Conservation (phyloP, 2,329 filamentous ascomycete genomes). For the Pseudogymnoascus sp. region DNA sequence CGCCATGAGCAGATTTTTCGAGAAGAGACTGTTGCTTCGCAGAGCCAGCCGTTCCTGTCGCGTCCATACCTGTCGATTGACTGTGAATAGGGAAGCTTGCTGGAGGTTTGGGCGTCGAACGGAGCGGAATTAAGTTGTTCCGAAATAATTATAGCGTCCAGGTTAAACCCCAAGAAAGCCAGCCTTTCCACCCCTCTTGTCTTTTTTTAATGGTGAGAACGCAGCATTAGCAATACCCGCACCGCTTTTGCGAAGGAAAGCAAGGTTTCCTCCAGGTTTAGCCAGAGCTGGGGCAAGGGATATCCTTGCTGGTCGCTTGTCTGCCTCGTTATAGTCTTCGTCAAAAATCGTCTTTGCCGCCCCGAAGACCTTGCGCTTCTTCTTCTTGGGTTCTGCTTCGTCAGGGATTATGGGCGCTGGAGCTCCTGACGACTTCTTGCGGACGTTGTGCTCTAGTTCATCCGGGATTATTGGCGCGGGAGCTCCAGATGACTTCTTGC, state of each 20-base stretch:
- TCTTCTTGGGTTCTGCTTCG: slow-evolving; percentile 43
- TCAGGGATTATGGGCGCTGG: slow-evolving; percentile 12
- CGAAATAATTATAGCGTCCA: neutral
- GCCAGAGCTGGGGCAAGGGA: slow-evolving; percentile 26
- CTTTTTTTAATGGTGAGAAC: slow-evolving; percentile 69
- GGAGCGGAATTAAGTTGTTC: neutral
- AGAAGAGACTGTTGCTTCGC: slow-evolving; percentile 4
- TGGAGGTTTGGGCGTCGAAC: neutral
- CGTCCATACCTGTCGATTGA: slow-evolving; percentile 8
- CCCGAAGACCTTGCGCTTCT: slow-evolving; percentile 67
- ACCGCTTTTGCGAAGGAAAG: slow-evolving; percentile 16
- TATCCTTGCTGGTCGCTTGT: slow-evolving; percentile 31
- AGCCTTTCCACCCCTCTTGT: slow-evolving; percentile 54
- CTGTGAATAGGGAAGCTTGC: neutral
- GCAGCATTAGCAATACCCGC: slow-evolving; percentile 33
- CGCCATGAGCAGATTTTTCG: slow-evolving; percentile 45
- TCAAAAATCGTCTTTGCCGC: slow-evolving; percentile 61
- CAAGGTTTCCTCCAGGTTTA: slow-evolving; percentile 20
- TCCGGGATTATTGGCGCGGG: slow-evolving; percentile 24
- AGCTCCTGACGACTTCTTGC: neutral
- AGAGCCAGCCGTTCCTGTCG: neutral
- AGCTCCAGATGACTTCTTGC: neutral
- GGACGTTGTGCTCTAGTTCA: slow-evolving; percentile 41
- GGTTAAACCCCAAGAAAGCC: slow-evolving; percentile 41
- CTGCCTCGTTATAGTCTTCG: slow-evolving; percentile 53